Evolutionary conservation across 23 red algal species (phyloP), one percentile per base, ranked within the genome.

Genomic region (Gracilaria domingensis): DNA sequence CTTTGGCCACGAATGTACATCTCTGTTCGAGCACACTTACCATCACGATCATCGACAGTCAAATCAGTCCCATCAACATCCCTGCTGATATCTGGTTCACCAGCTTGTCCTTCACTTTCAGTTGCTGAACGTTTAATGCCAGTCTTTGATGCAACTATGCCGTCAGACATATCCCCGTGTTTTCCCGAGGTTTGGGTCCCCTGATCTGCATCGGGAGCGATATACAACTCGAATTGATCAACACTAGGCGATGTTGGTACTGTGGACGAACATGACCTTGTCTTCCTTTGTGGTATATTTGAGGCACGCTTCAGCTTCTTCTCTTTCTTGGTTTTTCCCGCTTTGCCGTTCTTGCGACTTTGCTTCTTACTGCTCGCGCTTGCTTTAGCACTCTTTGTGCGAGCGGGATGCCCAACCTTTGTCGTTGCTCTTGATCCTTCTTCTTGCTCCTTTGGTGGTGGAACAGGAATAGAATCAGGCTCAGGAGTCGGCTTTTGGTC

Each of bases 21-120:
- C 11, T 59, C 34, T 25, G 79, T 62, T n/a, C 79, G 79, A 26
- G 79, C 79, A 20, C 79, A 82, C 23, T 39, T 82, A 14, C 79
- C 53, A 25, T 82, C 79, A 36, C 53, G 49, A 12, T 60, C 79
- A 28, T 82, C 72, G 1, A 12, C 21, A 48, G 14, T 77, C 38
- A 8, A 30, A 28, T 77, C 42, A 25, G 26, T 51, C 3, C 0
- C 3, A 34, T 37, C 25, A 20, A 0, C 79, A 42, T 33, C 48
- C 12, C 25, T 49, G 7, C 12, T 20, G 23, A 23, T 13, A 35
- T 28, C 77, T 59, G 4, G 34, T 53, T 40, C 58, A 4, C 33
- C 2, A 8, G 38, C 6, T 40, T 82, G 4, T 42, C 20, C 54
- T 36, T 82, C 21, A 8, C 30, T 56, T 82, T 82, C 79, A 17